Conservation (phyloP, 2,329 filamentous ascomycete species). For the Pestalotiopsis sp. region DNA sequence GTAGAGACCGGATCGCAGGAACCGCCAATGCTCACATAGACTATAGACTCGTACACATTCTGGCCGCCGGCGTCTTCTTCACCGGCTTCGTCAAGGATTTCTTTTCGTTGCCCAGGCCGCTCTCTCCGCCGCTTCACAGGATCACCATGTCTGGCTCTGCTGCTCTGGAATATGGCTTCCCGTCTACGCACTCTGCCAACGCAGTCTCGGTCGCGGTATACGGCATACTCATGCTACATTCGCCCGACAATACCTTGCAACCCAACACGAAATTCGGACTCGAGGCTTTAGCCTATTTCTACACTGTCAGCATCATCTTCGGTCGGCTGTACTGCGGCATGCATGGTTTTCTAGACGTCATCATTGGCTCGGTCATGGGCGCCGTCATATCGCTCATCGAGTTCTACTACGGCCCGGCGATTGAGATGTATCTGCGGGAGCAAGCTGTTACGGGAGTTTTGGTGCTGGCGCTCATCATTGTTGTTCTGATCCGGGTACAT, state of each 20-base stretch:
- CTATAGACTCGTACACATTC: slow-evolving; percentile 69
- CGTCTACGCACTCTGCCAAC: slow-evolving; percentile 95
- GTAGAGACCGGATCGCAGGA: not conserved
- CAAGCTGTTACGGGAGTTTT: slow-evolving; percentile 67
- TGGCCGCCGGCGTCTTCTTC: slow-evolving; percentile 79
- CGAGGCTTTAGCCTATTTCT: slow-evolving; percentile 76
- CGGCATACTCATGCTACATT: slow-evolving; percentile 70
- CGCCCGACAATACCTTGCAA: slow-evolving; percentile 63
- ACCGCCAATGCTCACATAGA: slow-evolving; percentile 20
- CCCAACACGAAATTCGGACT: slow-evolving; percentile 62
- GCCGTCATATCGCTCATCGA: slow-evolving; percentile 63
- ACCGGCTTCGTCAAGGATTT: slow-evolving; percentile 95
- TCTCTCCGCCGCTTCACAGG: slow-evolving; percentile 88
- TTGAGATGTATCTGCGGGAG: slow-evolving; percentile 73
- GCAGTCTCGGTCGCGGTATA: slow-evolving; percentile 93
- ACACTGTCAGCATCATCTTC: slow-evolving; percentile 85
- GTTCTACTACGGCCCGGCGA: slow-evolving; percentile 59
- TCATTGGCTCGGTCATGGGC: slow-evolving; percentile 79
- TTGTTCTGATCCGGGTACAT: slow-evolving; percentile 82
- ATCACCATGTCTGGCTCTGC: slow-evolving; percentile 98
- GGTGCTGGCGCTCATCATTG: slow-evolving; percentile 65
- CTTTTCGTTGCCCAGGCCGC: slow-evolving; percentile 85
- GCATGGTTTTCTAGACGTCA: slow-evolving; percentile 94
- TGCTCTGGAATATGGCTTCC: slow-evolving; percentile 94
- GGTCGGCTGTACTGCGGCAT: slow-evolving; percentile 96